Conservation (phyloP, 768 basidiomycete species). For the Tulasnella sp. region DNA sequence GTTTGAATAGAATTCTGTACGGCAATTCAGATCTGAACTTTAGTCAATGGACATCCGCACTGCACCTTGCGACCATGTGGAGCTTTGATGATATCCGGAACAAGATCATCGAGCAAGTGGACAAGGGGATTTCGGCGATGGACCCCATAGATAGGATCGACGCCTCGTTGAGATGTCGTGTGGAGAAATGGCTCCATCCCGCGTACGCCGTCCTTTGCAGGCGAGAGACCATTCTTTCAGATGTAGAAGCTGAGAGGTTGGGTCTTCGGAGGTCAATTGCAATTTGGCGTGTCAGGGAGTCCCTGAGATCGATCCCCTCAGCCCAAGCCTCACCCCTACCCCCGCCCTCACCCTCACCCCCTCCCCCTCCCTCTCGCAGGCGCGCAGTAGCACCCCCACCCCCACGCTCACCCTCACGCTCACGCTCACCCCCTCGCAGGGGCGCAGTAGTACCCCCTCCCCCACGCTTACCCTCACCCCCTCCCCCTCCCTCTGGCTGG, state of each 20-base stretch:
- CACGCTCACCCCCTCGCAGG: too few relatives aligned
- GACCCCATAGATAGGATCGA: slow-evolving; percentile 12
- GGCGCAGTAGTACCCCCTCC: too few relatives aligned
- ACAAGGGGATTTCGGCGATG: background rate
- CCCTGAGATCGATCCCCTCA: background rate
- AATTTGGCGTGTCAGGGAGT: slow-evolving; percentile 6
- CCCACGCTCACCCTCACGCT: too few relatives aligned
- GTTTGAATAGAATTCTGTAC: background rate
- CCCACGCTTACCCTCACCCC: too few relatives aligned
- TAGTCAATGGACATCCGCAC: background rate
- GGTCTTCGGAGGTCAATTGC: background rate
- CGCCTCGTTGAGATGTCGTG: slow-evolving; percentile 9
- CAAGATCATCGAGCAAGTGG: background rate
- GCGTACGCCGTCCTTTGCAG: slow-evolving; percentile 13
- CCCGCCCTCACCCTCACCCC: too few relatives aligned
- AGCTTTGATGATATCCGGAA: slow-evolving; percentile 1
- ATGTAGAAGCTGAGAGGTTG: background rate
- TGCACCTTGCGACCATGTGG: slow-evolving; percentile 26
- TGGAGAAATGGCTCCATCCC: slow-evolving; percentile 23
- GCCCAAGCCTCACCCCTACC: too few relatives aligned
- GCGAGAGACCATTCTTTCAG: background rate
- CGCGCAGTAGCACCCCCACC: too few relatives aligned
- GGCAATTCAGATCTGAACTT: background rate
- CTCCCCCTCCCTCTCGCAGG: too few relatives aligned
- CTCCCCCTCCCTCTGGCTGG: too few relatives aligned